A percentile compares a stretch with the other conserved stretches of the same genome.
Conservation (phyloP, 1,139 yeast genomes). For the Saccharomyces hybrid region DNA sequence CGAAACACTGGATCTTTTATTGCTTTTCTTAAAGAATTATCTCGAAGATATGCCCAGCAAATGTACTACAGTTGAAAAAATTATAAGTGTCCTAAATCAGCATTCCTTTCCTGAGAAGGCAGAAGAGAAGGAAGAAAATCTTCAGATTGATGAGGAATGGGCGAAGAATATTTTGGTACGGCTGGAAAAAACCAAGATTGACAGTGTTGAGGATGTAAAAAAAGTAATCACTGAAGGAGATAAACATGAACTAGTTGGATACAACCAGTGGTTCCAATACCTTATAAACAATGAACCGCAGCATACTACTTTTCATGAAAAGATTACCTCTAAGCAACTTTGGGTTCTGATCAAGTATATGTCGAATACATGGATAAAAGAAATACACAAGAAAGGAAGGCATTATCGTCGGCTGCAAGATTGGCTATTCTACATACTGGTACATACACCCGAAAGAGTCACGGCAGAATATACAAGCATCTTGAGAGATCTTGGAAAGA, state of each 20-base stretch:
- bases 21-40: constrained; percentile 14
- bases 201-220: constrained; percentile 13
- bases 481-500: constrained; percentile 25
- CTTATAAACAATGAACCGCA: constrained; percentile 21
- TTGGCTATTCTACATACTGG: constrained; percentile 26
- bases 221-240: constrained; percentile 8
- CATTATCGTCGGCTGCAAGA: constrained; percentile 11
- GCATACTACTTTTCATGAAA: constrained; percentile 14
- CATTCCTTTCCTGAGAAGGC: not conserved
- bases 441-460: constrained; percentile 22
- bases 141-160: constrained; percentile 25
- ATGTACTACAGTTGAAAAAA: not conserved
- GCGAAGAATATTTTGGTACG: constrained; percentile 9
- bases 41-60: constrained; percentile 4
- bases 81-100: not conserved
- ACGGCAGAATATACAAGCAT: constrained; percentile 24
- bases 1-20: constrained; percentile 14
- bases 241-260: constrained; percentile 13
- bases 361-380: constrained; percentile 24
- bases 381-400: constrained; percentile 15
- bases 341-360: constrained; percentile 25
- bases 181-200: constrained; percentile 9
- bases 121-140: constrained; percentile 6
- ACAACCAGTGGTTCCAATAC: constrained; percentile 21
- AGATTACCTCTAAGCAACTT: constrained; percentile 13